Conservation (phyloP, 495 filamentous ascomycete genomes). For the Daldinia grandis region DNA sequence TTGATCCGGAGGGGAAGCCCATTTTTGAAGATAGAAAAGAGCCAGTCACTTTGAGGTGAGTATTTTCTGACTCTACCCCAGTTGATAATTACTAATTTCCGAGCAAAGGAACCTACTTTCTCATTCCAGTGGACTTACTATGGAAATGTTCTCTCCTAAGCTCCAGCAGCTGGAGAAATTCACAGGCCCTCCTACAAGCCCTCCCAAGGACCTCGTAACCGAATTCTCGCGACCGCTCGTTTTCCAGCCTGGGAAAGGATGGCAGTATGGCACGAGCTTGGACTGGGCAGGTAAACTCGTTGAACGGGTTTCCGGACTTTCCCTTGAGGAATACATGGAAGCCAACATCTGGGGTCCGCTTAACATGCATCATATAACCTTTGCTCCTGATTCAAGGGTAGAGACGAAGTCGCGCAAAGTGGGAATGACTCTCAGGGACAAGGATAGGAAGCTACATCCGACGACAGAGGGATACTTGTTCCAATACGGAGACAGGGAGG, state of each 20-base stretch:
- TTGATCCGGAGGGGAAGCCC: constrained; percentile 34
- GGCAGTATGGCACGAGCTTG: constrained; percentile 44
- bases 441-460: constrained; percentile 31
- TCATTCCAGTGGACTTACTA: constrained; percentile 36
- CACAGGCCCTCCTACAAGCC: constrained; percentile 28
- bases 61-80: constrained; percentile 8
- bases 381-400: constrained; percentile 37
- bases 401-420: constrained; percentile 44
- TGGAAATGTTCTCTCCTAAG: constrained; percentile 23
- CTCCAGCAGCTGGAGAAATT: constrained; percentile 34
- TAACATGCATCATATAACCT: constrained; percentile 41
- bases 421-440: constrained; percentile 30
- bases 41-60: constrained; percentile 43
- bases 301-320: constrained; percentile 36
- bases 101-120: constrained; percentile 34
- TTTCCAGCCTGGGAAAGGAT: constrained; percentile 47
- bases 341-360: constrained; percentile 39
- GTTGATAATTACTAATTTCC: constrained; percentile 31
- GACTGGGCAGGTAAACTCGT: constrained; percentile 50
- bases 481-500: constrained; percentile 35
- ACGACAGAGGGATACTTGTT: constrained; percentile 36
- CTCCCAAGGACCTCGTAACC: constrained; percentile 39
- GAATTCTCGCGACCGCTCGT: constrained; percentile 47
- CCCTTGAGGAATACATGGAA: constrained; percentile 45
- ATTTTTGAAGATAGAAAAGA: constrained; percentile 25